Evolutionary conservation across 345 rosid genomes (phyloP).

Genomic region (Camelina sativa): DNA sequence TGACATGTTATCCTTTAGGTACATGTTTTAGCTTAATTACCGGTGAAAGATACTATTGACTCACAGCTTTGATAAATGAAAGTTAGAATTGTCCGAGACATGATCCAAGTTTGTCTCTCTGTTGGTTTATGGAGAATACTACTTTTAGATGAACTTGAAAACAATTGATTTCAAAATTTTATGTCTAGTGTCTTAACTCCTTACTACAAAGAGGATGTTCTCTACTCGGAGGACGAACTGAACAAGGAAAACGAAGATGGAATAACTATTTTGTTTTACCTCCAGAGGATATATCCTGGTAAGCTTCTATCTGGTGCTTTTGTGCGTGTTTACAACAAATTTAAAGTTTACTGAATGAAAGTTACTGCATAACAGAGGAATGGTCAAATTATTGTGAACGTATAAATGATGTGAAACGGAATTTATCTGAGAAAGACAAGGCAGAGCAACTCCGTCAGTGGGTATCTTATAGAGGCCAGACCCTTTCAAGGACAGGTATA

Average conservation of each 20-base stretch:
- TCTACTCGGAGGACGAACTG: conserved; percentile 85
- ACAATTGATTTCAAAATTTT: conserved; percentile 41
- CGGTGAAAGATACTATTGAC: conserved; percentile 4
- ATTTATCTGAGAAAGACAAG: conserved; percentile 36
- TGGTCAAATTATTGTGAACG: conserved; percentile 81
- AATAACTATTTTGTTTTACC: conserved; percentile 73
- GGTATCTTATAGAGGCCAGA: conserved; percentile 95
- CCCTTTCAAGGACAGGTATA: conserved; percentile 92
- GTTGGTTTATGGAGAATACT: conserved; percentile 1
- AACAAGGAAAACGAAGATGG: conserved; percentile 93
- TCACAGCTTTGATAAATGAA: conserved; percentile 9
- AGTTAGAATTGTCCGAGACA: conserved; percentile 15
- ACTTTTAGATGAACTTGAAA: conserved; percentile 17
- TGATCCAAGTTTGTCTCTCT: conserved; percentile 22
- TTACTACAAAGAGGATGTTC: conserved; percentile 82
- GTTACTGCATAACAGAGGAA: conserved; percentile 64
- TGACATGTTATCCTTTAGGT: conserved; percentile 95
- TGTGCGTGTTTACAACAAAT: conserved; percentile 13
- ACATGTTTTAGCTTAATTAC: conserved; percentile 34
- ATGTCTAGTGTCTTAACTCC: conserved; percentile 86
- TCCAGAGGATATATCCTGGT: conserved; percentile 94
- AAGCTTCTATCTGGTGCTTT: conserved; percentile 39
- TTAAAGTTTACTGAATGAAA: conserved; percentile 32
- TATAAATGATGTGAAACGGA: conserved; percentile 44
- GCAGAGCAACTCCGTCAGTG: conserved; percentile 65